A percentile compares a stretch with the other conserved stretches of the same genome.
phyloP scores from a whole-genome alignment of 768 basidiomycete genomes.

The Termitomyces sp. region DNA sequence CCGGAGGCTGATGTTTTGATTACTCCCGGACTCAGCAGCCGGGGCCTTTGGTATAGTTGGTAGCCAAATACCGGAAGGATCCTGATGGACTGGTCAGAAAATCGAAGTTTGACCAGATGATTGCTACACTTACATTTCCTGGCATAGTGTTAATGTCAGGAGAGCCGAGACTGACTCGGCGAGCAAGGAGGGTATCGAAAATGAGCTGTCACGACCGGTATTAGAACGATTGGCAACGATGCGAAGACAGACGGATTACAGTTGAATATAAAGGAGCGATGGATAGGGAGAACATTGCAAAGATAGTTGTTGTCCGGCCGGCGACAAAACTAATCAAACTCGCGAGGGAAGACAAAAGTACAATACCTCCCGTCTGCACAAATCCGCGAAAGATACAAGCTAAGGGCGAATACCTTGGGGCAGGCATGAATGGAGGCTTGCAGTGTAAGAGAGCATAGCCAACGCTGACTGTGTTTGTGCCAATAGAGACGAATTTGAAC shows the following conservation, averaged over 20 bases:
- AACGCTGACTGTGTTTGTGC: conserved; percentile 10
- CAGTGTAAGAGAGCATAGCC: conserved; percentile 17
- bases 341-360: conserved; percentile 28
- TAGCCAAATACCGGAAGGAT: conserved; percentile 8
- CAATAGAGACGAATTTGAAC: background rate
- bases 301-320: conserved; percentile 23
- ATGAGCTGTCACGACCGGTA: background rate
- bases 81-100: background rate
- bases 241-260: conserved; percentile 17
- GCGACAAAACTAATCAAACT: conserved; percentile 24
- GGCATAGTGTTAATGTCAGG: conserved; percentile 2
- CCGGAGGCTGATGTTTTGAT: conserved; percentile 14
- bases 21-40: conserved; percentile 1
- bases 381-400: conserved; percentile 26
- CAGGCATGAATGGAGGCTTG: conserved; percentile 10
- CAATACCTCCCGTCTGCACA: conserved; percentile 30
- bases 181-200: conserved; percentile 14
- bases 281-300: conserved; percentile 32
- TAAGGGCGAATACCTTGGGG: conserved; percentile 17
- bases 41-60: conserved; percentile 1
- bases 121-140: background rate
- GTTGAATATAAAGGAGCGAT: conserved; percentile 37
- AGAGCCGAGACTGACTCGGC: conserved; percentile 6
- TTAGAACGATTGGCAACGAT: background rate
- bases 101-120: background rate